Conservation (phyloP, 2,329 filamentous ascomycete genomes). For the Aspergillus sp. region DNA sequence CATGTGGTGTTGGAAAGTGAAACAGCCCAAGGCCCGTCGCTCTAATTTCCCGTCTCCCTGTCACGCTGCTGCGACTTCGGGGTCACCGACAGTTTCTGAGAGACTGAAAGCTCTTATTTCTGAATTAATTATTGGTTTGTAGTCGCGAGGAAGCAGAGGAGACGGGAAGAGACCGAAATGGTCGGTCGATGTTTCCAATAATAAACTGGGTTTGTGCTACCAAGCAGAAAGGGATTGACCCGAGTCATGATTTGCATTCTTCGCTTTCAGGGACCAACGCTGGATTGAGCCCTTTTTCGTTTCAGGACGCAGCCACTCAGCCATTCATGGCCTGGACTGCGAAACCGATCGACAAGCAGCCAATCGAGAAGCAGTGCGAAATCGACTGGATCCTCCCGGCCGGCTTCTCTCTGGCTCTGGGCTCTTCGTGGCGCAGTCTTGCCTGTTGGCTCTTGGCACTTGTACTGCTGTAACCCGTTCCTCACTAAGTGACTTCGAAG, state of each 20-base stretch:
- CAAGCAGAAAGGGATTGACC: not conserved
- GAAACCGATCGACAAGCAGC: not conserved
- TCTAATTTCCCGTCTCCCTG: not conserved
- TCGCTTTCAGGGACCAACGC: not conserved
- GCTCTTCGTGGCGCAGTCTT: not conserved
- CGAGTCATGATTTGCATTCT: no score
- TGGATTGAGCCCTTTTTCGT: not conserved
- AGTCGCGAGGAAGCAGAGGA: not conserved
- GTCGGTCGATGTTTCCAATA: not conserved
- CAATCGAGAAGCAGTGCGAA: not conserved
- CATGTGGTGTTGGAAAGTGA: not conserved
- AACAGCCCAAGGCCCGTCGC: not conserved
- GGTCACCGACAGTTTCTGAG: not conserved
- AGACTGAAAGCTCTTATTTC: not conserved
- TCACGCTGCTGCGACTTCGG: not conserved
- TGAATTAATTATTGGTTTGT: not conserved
- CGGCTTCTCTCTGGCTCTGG: not conserved
- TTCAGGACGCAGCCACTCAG: not conserved
- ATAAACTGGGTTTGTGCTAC: not conserved
- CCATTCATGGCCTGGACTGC: not conserved
- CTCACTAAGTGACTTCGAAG: not conserved
- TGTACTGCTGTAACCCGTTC: not conserved
- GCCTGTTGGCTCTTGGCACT: not conserved
- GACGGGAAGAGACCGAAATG: not conserved
- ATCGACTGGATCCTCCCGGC: slow-evolving; percentile 2